phyloP scores from a whole-genome alignment of 768 basidiomycete genomes.

The Chiua virens region DNA sequence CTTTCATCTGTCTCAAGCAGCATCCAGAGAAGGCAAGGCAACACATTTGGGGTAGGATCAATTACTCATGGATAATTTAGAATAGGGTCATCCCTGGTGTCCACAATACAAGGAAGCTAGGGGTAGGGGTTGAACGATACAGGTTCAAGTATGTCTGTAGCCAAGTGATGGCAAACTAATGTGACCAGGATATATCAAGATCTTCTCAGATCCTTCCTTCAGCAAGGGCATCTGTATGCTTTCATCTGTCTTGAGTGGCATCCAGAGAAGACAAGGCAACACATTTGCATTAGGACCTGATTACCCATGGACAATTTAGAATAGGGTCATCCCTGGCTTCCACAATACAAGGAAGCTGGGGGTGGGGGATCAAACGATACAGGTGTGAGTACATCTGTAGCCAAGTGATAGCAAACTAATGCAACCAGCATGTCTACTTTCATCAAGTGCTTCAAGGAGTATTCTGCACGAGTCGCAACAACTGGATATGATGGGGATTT shows the following conservation, averaged over 20 bases:
- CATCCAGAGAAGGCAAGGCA: too few relatives aligned
- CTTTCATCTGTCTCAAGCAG: neutral
- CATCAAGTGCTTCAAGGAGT: neutral
- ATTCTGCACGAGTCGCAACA: neutral
- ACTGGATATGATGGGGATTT: neutral
- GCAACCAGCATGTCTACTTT: conserved; percentile 7
- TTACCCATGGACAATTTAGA: conserved; percentile 3
- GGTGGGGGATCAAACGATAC: conserved; percentile 1
- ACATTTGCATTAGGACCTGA: too few relatives aligned
- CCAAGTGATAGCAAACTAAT: conserved; percentile 2
- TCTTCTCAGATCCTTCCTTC: neutral
- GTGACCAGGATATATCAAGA: conserved; percentile 6
- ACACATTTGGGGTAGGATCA: too few relatives aligned
- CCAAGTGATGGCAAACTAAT: conserved; percentile 2
- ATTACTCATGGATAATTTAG: conserved; percentile 1
- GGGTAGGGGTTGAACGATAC: conserved; percentile 1
- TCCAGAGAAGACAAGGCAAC: too few relatives aligned
- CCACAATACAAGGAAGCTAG: neutral
- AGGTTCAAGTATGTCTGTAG: neutral
- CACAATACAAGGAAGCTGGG: neutral
- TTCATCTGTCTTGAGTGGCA: neutral
- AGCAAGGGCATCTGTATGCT: neutral
- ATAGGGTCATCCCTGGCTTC: neutral
- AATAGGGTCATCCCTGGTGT: neutral
- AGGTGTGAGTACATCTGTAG: neutral